Percentiles rank a stretch among this genome's conserved stretches.
Evolutionary conservation across 306 rosid species (phyloP).

Genomic region (Trichosanthes cucumerina): DNA sequence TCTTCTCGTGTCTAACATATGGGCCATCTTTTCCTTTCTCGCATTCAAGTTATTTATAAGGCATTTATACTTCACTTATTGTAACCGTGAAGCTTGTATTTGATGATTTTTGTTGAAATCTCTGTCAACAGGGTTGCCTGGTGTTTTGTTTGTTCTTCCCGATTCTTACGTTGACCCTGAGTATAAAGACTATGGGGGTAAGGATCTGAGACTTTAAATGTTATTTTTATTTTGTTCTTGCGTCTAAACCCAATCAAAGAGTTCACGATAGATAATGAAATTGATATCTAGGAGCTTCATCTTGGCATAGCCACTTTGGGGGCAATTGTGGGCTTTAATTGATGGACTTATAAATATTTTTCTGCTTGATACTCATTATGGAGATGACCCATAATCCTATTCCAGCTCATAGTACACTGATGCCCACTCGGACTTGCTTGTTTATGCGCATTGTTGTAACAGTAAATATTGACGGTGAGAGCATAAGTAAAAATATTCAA

Average conservation of each 20-base stretch:
- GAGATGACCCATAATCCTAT: neutral
- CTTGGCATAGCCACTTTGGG: neutral
- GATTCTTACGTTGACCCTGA: slow-evolving; percentile 93
- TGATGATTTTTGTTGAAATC: neutral
- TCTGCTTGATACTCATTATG: neutral
- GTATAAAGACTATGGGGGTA: slow-evolving; percentile 82
- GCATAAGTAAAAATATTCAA: neutral
- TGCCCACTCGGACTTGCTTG: neutral
- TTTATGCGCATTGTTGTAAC: neutral
- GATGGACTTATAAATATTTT: neutral
- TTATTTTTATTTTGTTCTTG: too few relatives aligned
- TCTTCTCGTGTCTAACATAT: neutral
- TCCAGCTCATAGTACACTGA: neutral
- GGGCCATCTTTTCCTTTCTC: neutral
- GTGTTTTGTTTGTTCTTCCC: slow-evolving; percentile 81
- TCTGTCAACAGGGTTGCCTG: slow-evolving; percentile 50
- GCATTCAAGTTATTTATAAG: neutral
- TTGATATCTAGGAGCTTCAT: neutral
- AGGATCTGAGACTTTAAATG: slow-evolving; percentile 6
- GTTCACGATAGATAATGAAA: neutral
- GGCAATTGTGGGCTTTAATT: neutral
- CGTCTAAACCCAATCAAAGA: neutral
- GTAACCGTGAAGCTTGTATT: neutral
- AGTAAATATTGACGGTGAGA: neutral
- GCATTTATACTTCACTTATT: neutral